These are phyloP conservation scores for Excoecaria agallocha DNA, from an alignment of 345 rosid genomes.

Conservation along the genomic window DNA sequence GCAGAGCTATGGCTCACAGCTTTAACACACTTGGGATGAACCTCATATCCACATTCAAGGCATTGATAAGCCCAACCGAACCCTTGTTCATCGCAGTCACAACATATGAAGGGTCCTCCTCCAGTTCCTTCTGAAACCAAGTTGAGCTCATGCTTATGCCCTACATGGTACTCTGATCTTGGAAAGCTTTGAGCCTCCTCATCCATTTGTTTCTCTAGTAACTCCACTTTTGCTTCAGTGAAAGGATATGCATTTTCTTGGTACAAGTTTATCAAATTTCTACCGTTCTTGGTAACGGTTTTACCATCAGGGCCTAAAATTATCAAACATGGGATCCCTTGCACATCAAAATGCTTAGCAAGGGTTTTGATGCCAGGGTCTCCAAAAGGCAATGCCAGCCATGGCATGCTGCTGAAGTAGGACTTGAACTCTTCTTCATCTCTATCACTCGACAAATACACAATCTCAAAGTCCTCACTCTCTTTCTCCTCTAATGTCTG, in stretches of 20 bases:
- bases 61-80: slow-evolving; percentile 66
- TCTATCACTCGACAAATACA: slow-evolving; percentile 45
- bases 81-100: slow-evolving; percentile 64
- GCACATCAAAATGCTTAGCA: slow-evolving; percentile 45
- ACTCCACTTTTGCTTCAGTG: slow-evolving; percentile 40
- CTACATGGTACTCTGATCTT: slow-evolving; percentile 35
- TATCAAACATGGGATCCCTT: slow-evolving; percentile 51
- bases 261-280: slow-evolving; percentile 50
- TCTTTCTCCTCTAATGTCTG: slow-evolving; percentile 20
- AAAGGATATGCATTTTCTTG: slow-evolving; percentile 55
- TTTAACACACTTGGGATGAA: slow-evolving; percentile 55
- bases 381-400: slow-evolving; percentile 53
- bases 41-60: slow-evolving; percentile 66
- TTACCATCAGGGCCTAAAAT: slow-evolving; percentile 60
- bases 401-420: slow-evolving; percentile 46
- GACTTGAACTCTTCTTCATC: slow-evolving; percentile 37
- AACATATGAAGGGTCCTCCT: slow-evolving; percentile 63
- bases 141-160: slow-evolving; percentile 52
- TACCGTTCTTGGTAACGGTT: slow-evolving; percentile 50
- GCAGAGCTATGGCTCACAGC: slow-evolving; percentile 12
- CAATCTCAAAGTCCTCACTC: slow-evolving; percentile 47
- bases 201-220: slow-evolving; percentile 43
- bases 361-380: slow-evolving; percentile 39
- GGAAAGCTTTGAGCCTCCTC: slow-evolving; percentile 52
- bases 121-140: slow-evolving; percentile 56